Evolutionary conservation across 768 basidiomycete species (phyloP).

Genomic region (Leccinellum albellum): DNA sequence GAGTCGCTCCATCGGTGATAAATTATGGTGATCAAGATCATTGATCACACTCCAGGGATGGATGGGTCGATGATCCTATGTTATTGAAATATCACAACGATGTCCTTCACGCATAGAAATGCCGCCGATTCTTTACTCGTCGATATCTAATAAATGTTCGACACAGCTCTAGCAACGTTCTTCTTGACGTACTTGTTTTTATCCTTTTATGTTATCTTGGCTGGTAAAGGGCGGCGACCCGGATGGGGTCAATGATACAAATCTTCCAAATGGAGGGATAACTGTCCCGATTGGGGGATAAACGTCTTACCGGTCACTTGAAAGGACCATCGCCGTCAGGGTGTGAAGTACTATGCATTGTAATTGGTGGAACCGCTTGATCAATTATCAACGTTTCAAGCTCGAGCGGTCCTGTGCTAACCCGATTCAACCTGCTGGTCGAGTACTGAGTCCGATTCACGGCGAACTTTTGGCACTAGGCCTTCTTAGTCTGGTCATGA

Average conservation of each 20-base stretch:
- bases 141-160: not conserved
- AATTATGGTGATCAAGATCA: conserved; percentile 4
- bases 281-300: not conserved
- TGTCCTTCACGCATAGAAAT: conserved; percentile 3
- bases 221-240: conserved; percentile 2
- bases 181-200: conserved; percentile 18
- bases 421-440: not conserved
- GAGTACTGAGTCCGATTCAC: not conserved
- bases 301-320: not conserved
- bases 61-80: conserved; percentile 47
- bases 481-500: not conserved
- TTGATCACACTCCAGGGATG: conserved; percentile 42
- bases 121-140: not conserved
- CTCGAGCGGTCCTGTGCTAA: not conserved
- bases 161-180: not conserved
- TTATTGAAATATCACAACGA: conserved; percentile 1
- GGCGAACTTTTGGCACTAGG: not conserved
- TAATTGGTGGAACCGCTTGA: not conserved
- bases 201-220: conserved; percentile 1
- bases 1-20: conserved; percentile 27
- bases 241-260: conserved; percentile 2
- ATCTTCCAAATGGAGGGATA: conserved; percentile 7
- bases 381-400: not conserved
- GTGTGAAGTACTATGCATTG: not conserved
- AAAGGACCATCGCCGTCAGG: not conserved